These are phyloP conservation scores for Rachicladosporium sp. DNA, from an alignment of 2,329 filamentous ascomycete species.

Conservation along the genomic window DNA sequence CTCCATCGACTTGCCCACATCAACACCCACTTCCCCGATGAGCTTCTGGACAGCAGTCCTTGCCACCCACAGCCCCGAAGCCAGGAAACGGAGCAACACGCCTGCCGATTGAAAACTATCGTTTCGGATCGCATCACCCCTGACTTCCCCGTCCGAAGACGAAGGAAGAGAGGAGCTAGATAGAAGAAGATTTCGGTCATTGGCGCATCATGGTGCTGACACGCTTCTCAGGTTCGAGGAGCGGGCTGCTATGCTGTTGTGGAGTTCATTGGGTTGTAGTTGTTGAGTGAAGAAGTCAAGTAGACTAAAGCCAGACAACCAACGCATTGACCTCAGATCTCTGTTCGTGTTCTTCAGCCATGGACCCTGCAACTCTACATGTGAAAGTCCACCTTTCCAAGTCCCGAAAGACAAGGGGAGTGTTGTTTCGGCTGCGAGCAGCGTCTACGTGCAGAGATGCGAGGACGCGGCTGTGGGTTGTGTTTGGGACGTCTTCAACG, in stretches of 20 bases:
- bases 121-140: background rate
- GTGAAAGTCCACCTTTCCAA: too few relatives aligned
- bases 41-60: slow-evolving; percentile 4
- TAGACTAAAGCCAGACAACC: too few relatives aligned
- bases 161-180: background rate
- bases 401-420: too few relatives aligned
- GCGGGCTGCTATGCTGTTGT: slow-evolving; percentile 2
- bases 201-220: slow-evolving; percentile 6
- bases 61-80: slow-evolving; percentile 1
- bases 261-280: too few relatives aligned
- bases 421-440: too few relatives aligned
- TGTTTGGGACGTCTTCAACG: too few relatives aligned
- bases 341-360: too few relatives aligned
- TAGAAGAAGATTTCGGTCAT: slow-evolving; percentile 2
- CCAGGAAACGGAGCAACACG: slow-evolving; percentile 4
- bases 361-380: too few relatives aligned
- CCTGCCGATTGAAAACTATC: slow-evolving; percentile 9
- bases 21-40: background rate
- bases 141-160: background rate
- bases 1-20: background rate
- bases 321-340: too few relatives aligned
- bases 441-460: too few relatives aligned
- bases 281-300: too few relatives aligned
- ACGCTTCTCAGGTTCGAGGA: background rate
- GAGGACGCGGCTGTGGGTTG: too few relatives aligned